A percentile compares a stretch with the other conserved stretches of the same genome.
Evolutionary conservation across 202 grass and related monocot genomes (phyloP).

Genomic region (Dendrocalamus latiflorus): DNA sequence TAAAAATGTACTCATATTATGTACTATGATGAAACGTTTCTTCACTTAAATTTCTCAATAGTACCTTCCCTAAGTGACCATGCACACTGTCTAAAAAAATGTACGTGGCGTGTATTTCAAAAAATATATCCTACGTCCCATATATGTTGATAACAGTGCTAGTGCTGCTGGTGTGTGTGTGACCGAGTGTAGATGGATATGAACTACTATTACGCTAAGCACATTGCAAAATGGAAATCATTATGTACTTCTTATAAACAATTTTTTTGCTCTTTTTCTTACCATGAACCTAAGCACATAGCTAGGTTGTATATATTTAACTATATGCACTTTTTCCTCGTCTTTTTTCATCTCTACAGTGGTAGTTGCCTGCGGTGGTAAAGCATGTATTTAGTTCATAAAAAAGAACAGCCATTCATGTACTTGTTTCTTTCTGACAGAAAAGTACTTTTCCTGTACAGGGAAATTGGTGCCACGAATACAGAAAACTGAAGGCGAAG

Average conservation of each 20-base stretch:
- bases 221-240: no score
- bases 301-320: not conserved
- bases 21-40: no score
- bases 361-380: not conserved
- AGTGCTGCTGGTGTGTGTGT: not conserved
- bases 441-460: conserved; percentile 17
- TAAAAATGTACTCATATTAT: no score
- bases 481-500: conserved; percentile 65
- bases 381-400: not conserved
- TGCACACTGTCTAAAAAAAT: no score
- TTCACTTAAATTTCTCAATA: no score
- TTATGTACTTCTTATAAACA: not conserved
- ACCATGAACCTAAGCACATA: not conserved
- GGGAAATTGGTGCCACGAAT: conserved; percentile 76
- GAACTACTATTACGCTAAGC: not conserved
- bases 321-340: not conserved
- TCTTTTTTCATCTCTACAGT: not conserved
- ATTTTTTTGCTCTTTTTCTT: not conserved
- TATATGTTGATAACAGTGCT: not conserved
- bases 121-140: no score
- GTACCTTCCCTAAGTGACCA: no score
- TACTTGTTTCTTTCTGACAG: not conserved
- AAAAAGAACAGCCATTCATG: not conserved
- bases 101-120: no score
- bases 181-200: not conserved